Evolutionary conservation across 352 stramenopile species (phyloP), one percentile per base, ranked within the genome.

Genomic region (Phytophthora constricta): DNA sequence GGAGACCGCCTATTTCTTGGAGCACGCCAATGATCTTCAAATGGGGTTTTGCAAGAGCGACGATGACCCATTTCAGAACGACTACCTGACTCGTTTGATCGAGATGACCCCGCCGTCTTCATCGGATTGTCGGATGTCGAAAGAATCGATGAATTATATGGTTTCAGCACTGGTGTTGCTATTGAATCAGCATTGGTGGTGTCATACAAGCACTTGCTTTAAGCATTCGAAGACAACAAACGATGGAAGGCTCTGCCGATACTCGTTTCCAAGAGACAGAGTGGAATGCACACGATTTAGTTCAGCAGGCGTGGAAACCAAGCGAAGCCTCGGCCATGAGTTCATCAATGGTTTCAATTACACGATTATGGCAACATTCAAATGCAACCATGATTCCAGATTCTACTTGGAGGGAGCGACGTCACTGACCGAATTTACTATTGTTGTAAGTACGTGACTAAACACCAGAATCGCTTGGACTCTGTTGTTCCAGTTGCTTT

Each of bases 1-100:
- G 17, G 41, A 47, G 19, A 22, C 41, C 19, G 3, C 41, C n/a
- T 25, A 47, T 47, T 47, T 47, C n/a, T 22, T 47, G 41, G 41
- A 47, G 41, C 16, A 25, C 2, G 41, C 41, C 0, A 47, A 47
- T 11, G 41, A 47, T 47, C 41, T 47, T 13, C 17, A 22, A 47
- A 47, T 47, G 41, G 41, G 41, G n/a, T 47, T 47, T 22, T 47
- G 41, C 41, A 47, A 47, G 41, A 47, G 41, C 20, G 34, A 72
- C 42, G 68, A 60, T 20, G 57, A 69, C 43, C 70, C 67, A 19
- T 75, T 75, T 51, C 17, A 68, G 7, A 39, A 65, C 37, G 68
- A 74, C 52, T 77, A 42, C 19, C n/a, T 47, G 41, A 47, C 41
- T 0, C 17, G 41, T n/a, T 47, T 26, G 20, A 47, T 47, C 19